These are phyloP conservation scores for Mycena metata DNA, from an alignment of 768 basidiomycete genomes.

Conservation along the genomic window DNA sequence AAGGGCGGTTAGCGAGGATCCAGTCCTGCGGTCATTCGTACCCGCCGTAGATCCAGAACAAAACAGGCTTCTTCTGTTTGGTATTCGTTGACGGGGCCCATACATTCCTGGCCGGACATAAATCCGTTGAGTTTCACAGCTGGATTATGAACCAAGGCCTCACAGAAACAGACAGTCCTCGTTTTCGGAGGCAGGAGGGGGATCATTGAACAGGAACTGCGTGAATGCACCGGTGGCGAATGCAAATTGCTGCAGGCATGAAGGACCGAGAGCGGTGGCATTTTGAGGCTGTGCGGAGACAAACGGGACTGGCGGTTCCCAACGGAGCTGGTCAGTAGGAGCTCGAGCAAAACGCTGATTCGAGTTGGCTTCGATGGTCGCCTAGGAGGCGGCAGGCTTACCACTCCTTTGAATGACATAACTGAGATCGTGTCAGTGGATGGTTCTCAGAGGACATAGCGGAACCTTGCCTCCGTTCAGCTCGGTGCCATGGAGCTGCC, in stretches of 20 bases:
- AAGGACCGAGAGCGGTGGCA: conserved; percentile 24
- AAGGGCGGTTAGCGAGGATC: background rate
- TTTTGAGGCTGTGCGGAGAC: conserved; percentile 17
- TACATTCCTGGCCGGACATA: conserved; percentile 6
- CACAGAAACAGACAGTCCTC: conserved; percentile 34
- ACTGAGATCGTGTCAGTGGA: conserved; percentile 17
- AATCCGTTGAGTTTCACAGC: background rate
- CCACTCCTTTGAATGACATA: conserved; percentile 28
- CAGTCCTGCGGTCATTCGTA: background rate
- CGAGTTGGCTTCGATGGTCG: background rate
- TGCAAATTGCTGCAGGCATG: conserved; percentile 33
- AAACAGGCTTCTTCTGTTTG: conserved; percentile 6
- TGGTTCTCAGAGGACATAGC: background rate
- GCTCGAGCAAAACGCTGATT: conserved; percentile 29
- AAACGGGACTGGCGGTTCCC: conserved; percentile 30
- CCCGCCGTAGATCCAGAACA: conserved; percentile 26
- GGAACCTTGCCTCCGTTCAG: conserved; percentile 25
- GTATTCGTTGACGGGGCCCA: conserved; percentile 20
- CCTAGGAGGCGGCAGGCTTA: background rate
- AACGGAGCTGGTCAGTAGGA: conserved; percentile 23
- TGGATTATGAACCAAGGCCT: conserved; percentile 7
- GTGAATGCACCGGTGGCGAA: conserved; percentile 11
- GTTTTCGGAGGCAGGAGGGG: conserved; percentile 27
- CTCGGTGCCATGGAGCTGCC: conserved; percentile 26
- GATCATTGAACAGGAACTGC: conserved; percentile 31